Evolutionary conservation across 2,329 filamentous ascomycete species (phyloP).

Genomic region (Fusarium pseudocircinatum): DNA sequence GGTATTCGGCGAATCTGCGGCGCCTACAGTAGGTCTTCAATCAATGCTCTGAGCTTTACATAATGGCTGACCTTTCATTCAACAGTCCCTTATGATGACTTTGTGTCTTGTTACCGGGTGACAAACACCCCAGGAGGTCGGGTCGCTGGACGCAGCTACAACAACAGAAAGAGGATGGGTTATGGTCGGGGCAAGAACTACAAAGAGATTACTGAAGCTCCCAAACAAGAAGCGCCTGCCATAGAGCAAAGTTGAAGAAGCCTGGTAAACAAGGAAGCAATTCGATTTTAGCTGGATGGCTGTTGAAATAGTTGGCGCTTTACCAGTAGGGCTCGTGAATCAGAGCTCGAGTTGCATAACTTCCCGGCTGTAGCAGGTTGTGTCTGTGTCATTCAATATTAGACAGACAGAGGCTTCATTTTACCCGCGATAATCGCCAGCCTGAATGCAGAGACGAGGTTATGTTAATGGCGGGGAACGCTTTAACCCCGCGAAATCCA

Average conservation of each 20-base stretch:
- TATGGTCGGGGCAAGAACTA: not conserved
- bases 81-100: conserved; percentile 82
- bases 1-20: conserved; percentile 90
- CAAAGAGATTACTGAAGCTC: not conserved
- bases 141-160: conserved; percentile 52
- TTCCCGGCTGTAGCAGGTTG: not conserved
- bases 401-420: not conserved
- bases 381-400: not conserved
- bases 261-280: not conserved
- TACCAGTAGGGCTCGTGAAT: not conserved
- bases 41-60: not conserved
- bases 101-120: conserved; percentile 77
- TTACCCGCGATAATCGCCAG: conserved; percentile 17
- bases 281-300: not conserved
- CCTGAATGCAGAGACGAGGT: conserved; percentile 3
- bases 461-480: conserved; percentile 9
- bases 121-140: conserved; percentile 68
- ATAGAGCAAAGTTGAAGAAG: not conserved
- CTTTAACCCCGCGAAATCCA: conserved; percentile 14
- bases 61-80: conserved; percentile 4
- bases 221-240: not conserved
- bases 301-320: not conserved
- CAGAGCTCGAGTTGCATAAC: not conserved
- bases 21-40: conserved; percentile 76
- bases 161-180: conserved; percentile 28